Evolutionary conservation across 805 yeast species (phyloP).

Genomic region (Metschnikowia orientalis): DNA sequence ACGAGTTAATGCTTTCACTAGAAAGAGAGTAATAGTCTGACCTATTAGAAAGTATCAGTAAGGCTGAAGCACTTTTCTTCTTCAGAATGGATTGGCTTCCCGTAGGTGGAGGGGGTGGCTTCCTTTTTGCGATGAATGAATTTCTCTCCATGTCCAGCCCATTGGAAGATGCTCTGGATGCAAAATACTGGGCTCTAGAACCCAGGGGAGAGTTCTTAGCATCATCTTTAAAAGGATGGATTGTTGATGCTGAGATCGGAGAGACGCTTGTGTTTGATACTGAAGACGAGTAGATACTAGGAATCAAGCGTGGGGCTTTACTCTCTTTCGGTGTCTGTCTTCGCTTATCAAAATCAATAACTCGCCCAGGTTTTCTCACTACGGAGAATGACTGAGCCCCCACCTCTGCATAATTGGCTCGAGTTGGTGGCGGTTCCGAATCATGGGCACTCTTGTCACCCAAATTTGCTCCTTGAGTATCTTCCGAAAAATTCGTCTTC

Average conservation of each 20-base stretch:
- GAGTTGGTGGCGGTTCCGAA: no score
- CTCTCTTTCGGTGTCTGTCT: constrained; percentile 67
- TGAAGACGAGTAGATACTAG: constrained; percentile 19
- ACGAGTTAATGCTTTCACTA: constrained; percentile 12
- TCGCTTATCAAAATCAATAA: constrained; percentile 77
- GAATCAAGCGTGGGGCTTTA: constrained; percentile 35
- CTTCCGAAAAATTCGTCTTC: no score
- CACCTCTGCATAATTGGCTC: no score
- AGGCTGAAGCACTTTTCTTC: constrained; percentile 1
- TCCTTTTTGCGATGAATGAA: constrained; percentile 59
- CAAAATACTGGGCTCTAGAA: not conserved
- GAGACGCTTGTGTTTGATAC: constrained; percentile 22
- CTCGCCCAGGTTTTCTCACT: constrained; percentile 59
- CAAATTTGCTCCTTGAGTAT: no score
- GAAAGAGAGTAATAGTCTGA: constrained; percentile 9
- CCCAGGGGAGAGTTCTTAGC: not conserved
- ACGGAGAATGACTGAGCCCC: constrained; percentile 59
- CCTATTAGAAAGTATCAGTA: constrained; percentile 1
- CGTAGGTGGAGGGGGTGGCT: constrained; percentile 66
- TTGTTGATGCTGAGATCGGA: constrained; percentile 35
- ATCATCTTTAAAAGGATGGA: constrained; percentile 25
- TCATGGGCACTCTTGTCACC: no score
- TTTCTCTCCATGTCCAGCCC: constrained; percentile 13
- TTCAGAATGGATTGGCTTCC: constrained; percentile 11
- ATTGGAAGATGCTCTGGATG: constrained; percentile 5